These are phyloP conservation scores for Cordyceps farinosa DNA, from an alignment of 2,329 filamentous ascomycete genomes.

Conservation along the genomic window DNA sequence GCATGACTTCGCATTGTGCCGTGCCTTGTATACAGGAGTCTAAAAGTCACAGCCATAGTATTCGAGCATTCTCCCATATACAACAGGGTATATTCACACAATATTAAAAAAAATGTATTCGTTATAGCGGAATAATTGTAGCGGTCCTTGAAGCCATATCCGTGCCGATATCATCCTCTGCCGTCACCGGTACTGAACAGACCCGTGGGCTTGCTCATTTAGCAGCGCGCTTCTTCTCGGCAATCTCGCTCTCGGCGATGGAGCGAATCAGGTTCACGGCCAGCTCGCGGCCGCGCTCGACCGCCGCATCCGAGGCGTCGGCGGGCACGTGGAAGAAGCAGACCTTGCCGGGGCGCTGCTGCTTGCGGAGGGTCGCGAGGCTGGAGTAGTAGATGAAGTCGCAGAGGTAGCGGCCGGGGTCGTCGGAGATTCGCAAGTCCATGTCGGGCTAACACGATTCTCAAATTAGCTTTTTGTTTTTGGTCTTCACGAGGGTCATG, in stretches of 20 bases:
- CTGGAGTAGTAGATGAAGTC: constrained; percentile 76
- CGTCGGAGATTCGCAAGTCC: constrained; percentile 59
- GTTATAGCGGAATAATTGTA: neutral
- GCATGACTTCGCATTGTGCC: no score
- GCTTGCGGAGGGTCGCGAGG: constrained; percentile 53
- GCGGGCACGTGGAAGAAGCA: constrained; percentile 72
- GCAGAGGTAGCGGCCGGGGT: constrained; percentile 71
- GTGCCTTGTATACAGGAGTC: no score
- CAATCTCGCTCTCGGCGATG: constrained; percentile 50
- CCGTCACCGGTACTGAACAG: neutral
- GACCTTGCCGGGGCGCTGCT: constrained; percentile 47
- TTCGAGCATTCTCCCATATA: neutral
- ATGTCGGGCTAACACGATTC: constrained; percentile 30
- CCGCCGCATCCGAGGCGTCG: constrained; percentile 45
- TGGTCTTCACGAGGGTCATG: neutral
- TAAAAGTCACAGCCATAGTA: neutral
- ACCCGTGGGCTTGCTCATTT: neutral
- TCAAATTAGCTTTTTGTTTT: neutral
- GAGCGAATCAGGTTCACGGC: constrained; percentile 53
- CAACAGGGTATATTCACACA: neutral
- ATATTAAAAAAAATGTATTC: neutral
- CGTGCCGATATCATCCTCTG: neutral
- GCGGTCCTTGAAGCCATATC: no score
- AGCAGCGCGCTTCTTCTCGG: constrained; percentile 19
- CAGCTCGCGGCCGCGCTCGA: constrained; percentile 50